phyloP scores from a whole-genome alignment of 2,329 filamentous ascomycete genomes.

The Diaporthe vexans region DNA sequence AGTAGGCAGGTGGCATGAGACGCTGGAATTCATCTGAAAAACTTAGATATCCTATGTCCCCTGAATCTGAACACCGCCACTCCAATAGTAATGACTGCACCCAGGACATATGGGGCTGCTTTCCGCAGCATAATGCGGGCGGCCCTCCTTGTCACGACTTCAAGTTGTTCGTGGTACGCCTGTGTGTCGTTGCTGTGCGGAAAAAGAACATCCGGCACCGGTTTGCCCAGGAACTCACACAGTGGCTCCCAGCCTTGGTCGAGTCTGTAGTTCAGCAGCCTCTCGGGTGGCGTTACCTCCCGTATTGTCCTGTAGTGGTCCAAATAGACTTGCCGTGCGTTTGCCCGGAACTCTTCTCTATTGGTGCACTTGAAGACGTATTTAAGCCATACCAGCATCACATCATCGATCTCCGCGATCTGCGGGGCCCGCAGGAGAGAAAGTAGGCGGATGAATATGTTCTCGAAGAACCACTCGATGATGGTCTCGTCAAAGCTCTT shows the following conservation, averaged over 20 bases:
- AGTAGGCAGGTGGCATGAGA: no score
- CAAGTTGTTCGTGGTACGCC: slow-evolving; percentile 27
- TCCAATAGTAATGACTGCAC: background rate
- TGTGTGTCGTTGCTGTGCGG: slow-evolving; percentile 27
- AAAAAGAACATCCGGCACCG: slow-evolving; percentile 19
- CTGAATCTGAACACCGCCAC: background rate
- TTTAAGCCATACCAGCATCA: slow-evolving; percentile 47
- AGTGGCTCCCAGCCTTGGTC: slow-evolving; percentile 50
- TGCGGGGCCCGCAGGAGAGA: slow-evolving; percentile 8
- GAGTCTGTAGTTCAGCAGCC: slow-evolving; percentile 47
- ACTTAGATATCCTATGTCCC: background rate
- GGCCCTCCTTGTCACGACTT: slow-evolving; percentile 16
- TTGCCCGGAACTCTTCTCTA: slow-evolving; percentile 50
- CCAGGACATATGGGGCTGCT: background rate
- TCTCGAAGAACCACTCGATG: slow-evolving; percentile 39
- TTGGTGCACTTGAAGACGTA: slow-evolving; percentile 49
- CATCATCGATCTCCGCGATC: slow-evolving; percentile 25
- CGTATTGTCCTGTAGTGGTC: slow-evolving; percentile 47
- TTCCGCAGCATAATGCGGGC: background rate
- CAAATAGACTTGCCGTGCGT: slow-evolving; percentile 4
- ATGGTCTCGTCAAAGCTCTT: slow-evolving; percentile 53
- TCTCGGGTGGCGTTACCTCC: slow-evolving; percentile 43
- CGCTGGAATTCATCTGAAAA: no score
- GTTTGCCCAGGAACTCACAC: slow-evolving; percentile 42
- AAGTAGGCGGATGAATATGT: slow-evolving; percentile 44